Base-by-base conservation (phyloP, 2,329 filamentous ascomycete species). In the Verticillium albo-atrum region DNA sequence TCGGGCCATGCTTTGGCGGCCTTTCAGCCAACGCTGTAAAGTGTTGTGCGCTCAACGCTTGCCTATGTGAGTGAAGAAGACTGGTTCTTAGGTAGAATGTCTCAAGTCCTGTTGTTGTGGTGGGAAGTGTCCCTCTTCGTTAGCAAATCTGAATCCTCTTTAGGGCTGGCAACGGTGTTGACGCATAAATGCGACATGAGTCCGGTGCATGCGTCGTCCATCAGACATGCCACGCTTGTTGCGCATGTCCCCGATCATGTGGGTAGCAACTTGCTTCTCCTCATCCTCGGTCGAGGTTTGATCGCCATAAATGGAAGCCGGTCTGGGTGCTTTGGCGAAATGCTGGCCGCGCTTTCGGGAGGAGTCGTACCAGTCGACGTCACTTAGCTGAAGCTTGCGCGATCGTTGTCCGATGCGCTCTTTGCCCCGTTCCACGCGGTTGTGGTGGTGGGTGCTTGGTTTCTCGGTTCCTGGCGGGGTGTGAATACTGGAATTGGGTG, bases 351-450 rank as follows among this genome's bases (percentile, higher is more conserved):
- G 56, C 55, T 59, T 64, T 63, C 23, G 25, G 62, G 67, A 67
- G 68, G 61, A 58, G 53, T 57, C 62, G 35, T 94, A 97, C 95
- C 95, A 99, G 75, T 99, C 94, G 74, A 99, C 91, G 75, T 99
- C 95, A 75, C 92, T 97, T 61, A 98, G 84, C 73, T 98, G 94
- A 62, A 99, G 81, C 75, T 96, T 96, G 69, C 95, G 87, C 60
- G 90, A 88, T 64, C 93, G 89, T 73, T 97, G 92, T 61, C 89
- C 88, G 70, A 84, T 85, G 58, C 90, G 88, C 66, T 89, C 89
- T 66, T 82, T 83, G 68, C 75, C 77, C 55, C 77, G 72, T 67
- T 89, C 85, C 59, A 81, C 65, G 60, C 84, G 82, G 71, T 84
- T 82, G 69, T 82, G 77, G 64, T 81, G 78, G 6, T 80, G 76